These are phyloP conservation scores for Alternaria sp. DNA, from an alignment of 2,329 filamentous ascomycete species.

Conservation along the genomic window DNA sequence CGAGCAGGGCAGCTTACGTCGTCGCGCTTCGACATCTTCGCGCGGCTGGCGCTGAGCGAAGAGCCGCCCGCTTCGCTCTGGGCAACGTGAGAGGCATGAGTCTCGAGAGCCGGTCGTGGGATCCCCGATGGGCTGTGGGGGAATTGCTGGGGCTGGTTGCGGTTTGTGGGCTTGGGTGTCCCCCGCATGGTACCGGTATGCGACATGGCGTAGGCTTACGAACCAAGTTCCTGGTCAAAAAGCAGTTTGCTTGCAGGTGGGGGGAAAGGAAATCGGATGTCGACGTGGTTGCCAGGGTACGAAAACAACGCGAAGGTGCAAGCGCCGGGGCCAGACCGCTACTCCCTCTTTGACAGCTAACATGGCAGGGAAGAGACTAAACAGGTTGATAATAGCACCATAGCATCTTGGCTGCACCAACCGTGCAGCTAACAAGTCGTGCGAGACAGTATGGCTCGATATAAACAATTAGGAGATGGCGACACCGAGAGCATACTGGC, in stretches of 20 bases:
- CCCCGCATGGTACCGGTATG: constrained; percentile 72
- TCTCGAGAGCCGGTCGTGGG: constrained; percentile 75
- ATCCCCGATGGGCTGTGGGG: constrained; percentile 73
- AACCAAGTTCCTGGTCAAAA: constrained; percentile 1
- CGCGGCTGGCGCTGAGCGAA: constrained; percentile 88
- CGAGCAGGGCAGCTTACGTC: constrained; percentile 71
- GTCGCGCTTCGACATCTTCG: constrained; percentile 97
- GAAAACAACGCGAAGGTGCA: constrained; percentile 33
- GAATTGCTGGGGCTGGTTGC: constrained; percentile 64
- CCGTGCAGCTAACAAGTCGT: neutral
- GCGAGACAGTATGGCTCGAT: neutral
- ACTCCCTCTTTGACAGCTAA: constrained; percentile 5
- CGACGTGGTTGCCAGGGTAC: constrained; percentile 39
- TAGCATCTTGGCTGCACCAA: no score
- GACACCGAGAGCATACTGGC: no score
- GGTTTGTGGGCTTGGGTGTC: constrained; percentile 74
- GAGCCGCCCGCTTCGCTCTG: constrained; percentile 69
- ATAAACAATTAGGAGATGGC: no score
- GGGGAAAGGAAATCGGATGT: constrained; percentile 31
- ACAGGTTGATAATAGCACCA: no score
- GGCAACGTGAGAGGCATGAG: constrained; percentile 55
- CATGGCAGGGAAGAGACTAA: neutral
- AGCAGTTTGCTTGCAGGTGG: constrained; percentile 22
- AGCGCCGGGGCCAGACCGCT: constrained; percentile 28
- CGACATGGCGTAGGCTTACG: constrained; percentile 60